Base-by-base conservation (phyloP, 164 flowering plant genomes). In the Aristolochia californica region DNA sequence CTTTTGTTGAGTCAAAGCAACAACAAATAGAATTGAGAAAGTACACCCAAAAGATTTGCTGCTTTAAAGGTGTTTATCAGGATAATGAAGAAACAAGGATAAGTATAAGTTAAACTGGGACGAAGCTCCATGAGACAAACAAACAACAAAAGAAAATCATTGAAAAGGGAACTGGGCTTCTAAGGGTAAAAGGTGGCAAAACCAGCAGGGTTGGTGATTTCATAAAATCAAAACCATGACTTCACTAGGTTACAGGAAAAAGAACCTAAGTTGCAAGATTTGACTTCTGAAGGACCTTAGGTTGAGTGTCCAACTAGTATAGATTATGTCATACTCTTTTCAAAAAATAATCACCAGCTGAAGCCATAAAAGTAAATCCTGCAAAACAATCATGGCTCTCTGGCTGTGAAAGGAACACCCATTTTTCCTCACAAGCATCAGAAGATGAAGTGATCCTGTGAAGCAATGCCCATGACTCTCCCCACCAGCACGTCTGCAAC, bases 391-490 rank as follows among this genome's bases (percentile, higher is more conserved):
- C 26, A 50, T 22, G 54, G 54, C 27, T 23, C 15, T 22, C 54
- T 50, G 54, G 26, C 13, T 14, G 13, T 50, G 5, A 50, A 50
- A 50, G 9, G 26, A 14, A 50, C 54, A 50, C 54, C 27, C 26
- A 50, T 17, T 4, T 50, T 34, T 26, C 28, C 54, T 16, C 54
- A 23, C 27, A 50, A 50, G 54, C 54, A 50, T 13, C 27, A 50
- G 54, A 50, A 50, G 28, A 50, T 23, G 54, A 50, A 50, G 54
- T 50, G 54, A 24, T 50, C 15, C 15, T 50, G 54, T 23, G 54
- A 23, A 50, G 54, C 54, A 50, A 50, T 11, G 54, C 54, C 54
- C 54, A 50, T 50, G 54, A 50, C 54, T 50, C 54, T 50, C 28
- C 54, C 15, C 54, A 50, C 54, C 54, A 50, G 54, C 54, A 49